Evolutionary conservation across 2,329 filamentous ascomycete genomes (phyloP).

Genomic region (Alternaria brassicae): DNA sequence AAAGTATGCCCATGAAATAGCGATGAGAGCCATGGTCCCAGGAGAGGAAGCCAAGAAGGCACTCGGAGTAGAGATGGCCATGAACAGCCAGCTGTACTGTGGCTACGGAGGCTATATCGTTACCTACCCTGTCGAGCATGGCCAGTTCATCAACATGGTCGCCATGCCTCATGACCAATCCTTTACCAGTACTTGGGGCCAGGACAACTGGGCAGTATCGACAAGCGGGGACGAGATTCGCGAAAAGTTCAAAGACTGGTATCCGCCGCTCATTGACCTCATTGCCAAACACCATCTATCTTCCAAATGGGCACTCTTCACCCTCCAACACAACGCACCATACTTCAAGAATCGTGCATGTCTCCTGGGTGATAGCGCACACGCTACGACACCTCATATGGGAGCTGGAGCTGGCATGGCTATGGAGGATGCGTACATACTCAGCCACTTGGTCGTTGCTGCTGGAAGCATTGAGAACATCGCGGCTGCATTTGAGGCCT

Average conservation of each 20-base stretch:
- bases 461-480: slow-evolving; percentile 22
- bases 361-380: slow-evolving; percentile 63
- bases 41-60: slow-evolving; percentile 59
- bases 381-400: slow-evolving; percentile 60
- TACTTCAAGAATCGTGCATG: slow-evolving; percentile 54
- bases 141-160: slow-evolving; percentile 61
- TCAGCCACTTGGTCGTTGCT: slow-evolving; percentile 47
- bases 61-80: slow-evolving; percentile 58
- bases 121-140: slow-evolving; percentile 66
- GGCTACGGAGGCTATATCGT: slow-evolving; percentile 65
- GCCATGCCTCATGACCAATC: slow-evolving; percentile 20
- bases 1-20: slow-evolving; percentile 63
- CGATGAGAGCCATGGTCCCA: slow-evolving; percentile 67
- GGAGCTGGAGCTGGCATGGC: slow-evolving; percentile 63
- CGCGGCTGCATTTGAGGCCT: slow-evolving; percentile 46
- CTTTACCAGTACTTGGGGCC: slow-evolving; percentile 12
- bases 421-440: slow-evolving; percentile 60
- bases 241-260: slow-evolving; percentile 24
- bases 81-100: slow-evolving; percentile 63
- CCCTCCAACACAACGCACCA: slow-evolving; percentile 54
- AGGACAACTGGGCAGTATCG: slow-evolving; percentile 28
- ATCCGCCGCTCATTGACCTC: slow-evolving; percentile 21
- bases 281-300: slow-evolving; percentile 18
- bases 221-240: slow-evolving; percentile 26
- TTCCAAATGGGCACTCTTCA: slow-evolving; percentile 63